A percentile compares a stretch with the other conserved stretches of the same genome.
phyloP scores from a whole-genome alignment of 2,329 filamentous ascomycete genomes.

The Fusarium staphyleae region DNA sequence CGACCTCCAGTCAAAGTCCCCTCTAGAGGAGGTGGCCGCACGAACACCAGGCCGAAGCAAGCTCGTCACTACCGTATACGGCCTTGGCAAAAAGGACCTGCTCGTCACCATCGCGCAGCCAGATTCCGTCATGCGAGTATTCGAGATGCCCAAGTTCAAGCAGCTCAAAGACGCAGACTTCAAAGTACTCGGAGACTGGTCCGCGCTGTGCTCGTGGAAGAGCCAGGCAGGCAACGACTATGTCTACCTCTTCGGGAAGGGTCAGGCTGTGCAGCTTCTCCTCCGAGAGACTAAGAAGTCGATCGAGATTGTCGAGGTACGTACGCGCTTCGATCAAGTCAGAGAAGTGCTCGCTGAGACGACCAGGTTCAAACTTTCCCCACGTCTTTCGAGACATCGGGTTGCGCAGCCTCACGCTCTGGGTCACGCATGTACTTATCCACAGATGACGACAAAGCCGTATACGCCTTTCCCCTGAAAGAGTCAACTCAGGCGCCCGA shows the following conservation, averaged over 20 bases:
- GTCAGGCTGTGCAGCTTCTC: constrained; percentile 48
- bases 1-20: constrained; percentile 41
- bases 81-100: constrained; percentile 47
- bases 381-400: constrained; percentile 51
- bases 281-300: constrained; percentile 41
- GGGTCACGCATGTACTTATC: constrained; percentile 51
- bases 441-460: constrained; percentile 46
- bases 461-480: constrained; percentile 50
- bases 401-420: constrained; percentile 50
- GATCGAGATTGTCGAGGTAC: constrained; percentile 50
- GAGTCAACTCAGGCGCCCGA: constrained; percentile 50
- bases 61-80: constrained; percentile 50
- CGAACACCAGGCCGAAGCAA: constrained; percentile 54
- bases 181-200: constrained; percentile 55
- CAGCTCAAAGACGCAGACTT: constrained; percentile 44
- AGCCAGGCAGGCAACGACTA: constrained; percentile 52
- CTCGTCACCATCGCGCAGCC: constrained; percentile 52
- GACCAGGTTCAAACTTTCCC: constrained; percentile 52
- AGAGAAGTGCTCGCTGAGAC: neutral
- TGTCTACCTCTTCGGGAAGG: constrained; percentile 56
- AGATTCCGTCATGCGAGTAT: constrained; percentile 52
- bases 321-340: constrained; percentile 13
- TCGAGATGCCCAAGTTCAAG: constrained; percentile 44
- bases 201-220: constrained; percentile 55
- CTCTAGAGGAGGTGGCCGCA: constrained; percentile 44